A percentile compares a stretch with the other conserved stretches of the same genome.
Evolutionary conservation across 495 filamentous ascomycete species (phyloP).

Genomic region (Sabuloglossum arenarium): DNA sequence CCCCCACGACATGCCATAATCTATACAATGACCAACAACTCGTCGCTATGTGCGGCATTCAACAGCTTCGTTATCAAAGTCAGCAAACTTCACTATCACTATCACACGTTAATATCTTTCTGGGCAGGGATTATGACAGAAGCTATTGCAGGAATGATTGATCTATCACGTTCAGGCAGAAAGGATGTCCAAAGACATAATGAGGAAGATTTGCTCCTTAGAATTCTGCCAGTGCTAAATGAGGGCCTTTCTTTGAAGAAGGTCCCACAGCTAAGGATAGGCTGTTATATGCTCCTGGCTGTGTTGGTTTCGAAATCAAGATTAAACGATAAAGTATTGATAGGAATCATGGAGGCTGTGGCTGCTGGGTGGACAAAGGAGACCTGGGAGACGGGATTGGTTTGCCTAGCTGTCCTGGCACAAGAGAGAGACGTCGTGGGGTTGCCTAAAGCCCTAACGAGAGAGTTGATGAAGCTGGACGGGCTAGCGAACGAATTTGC

Average conservation of each 20-base stretch:
- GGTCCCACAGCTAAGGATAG: slow-evolving; percentile 54
- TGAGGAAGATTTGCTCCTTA: slow-evolving; percentile 56
- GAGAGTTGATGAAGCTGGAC: slow-evolving; percentile 41
- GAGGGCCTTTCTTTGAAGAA: slow-evolving; percentile 52
- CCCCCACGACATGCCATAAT: slow-evolving; percentile 65
- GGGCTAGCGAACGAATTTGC: slow-evolving; percentile 34
- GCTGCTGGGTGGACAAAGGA: slow-evolving; percentile 51
- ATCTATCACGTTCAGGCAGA: slow-evolving; percentile 49
- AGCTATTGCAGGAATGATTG: slow-evolving; percentile 58
- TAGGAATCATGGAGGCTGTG: slow-evolving; percentile 70
- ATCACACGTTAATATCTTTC: slow-evolving; percentile 59
- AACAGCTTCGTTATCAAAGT: slow-evolving; percentile 55
- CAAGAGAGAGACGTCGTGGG: slow-evolving; percentile 33
- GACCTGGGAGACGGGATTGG: slow-evolving; percentile 48
- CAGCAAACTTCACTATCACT: slow-evolving; percentile 42
- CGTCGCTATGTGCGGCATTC: slow-evolving; percentile 43
- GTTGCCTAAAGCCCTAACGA: slow-evolving; percentile 46
- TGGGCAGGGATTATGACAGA: slow-evolving; percentile 75
- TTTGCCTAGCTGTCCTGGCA: slow-evolving; percentile 60
- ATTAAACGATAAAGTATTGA: slow-evolving; percentile 51
- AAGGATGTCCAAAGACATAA: slow-evolving; percentile 43
- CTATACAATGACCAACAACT: slow-evolving; percentile 53
- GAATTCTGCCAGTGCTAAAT: slow-evolving; percentile 54
- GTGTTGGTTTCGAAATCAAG: slow-evolving; percentile 63
- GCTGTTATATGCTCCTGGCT: slow-evolving; percentile 74